phyloP scores from a whole-genome alignment of 176 grass and related monocot genomes.

The Alloteropsis semialata region DNA sequence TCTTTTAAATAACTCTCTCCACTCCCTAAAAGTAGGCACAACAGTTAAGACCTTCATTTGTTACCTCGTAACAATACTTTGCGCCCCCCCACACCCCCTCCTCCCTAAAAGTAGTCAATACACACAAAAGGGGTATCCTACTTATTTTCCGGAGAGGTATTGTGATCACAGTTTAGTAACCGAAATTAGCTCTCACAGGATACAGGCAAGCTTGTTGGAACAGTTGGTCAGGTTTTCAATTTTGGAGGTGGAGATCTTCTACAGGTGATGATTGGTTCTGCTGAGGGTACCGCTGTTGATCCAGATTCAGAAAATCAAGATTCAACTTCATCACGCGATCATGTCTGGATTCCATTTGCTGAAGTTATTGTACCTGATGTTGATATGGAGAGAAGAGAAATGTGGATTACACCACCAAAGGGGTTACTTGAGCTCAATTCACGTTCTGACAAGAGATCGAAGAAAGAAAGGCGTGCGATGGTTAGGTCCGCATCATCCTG shows the following conservation, averaged over 20 bases:
- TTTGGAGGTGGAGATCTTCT: slow-evolving; percentile 80
- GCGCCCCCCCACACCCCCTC: no score
- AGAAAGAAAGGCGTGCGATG: slow-evolving; percentile 89
- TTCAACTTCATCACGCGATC: slow-evolving; percentile 38
- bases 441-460: slow-evolving; percentile 64
- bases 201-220: slow-evolving; percentile 69
- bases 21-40: background rate
- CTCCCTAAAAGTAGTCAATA: background rate
- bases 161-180: slow-evolving; percentile 7
- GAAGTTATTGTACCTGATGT: slow-evolving; percentile 89
- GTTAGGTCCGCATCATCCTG: slow-evolving; percentile 76
- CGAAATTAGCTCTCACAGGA: slow-evolving; percentile 46
- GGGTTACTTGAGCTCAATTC: slow-evolving; percentile 86
- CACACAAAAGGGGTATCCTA: background rate
- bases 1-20: background rate
- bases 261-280: slow-evolving; percentile 48
- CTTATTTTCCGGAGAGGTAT: background rate
- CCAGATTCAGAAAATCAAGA: slow-evolving; percentile 32
- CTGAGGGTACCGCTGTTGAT: slow-evolving; percentile 13
- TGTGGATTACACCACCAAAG: slow-evolving; percentile 91
- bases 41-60: background rate
- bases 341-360: slow-evolving; percentile 92
- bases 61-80: background rate
- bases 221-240: slow-evolving; percentile 69
- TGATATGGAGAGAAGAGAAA: slow-evolving; percentile 73